Conservation (phyloP, 768 basidiomycete species). For the Termitomyces titanicus region DNA sequence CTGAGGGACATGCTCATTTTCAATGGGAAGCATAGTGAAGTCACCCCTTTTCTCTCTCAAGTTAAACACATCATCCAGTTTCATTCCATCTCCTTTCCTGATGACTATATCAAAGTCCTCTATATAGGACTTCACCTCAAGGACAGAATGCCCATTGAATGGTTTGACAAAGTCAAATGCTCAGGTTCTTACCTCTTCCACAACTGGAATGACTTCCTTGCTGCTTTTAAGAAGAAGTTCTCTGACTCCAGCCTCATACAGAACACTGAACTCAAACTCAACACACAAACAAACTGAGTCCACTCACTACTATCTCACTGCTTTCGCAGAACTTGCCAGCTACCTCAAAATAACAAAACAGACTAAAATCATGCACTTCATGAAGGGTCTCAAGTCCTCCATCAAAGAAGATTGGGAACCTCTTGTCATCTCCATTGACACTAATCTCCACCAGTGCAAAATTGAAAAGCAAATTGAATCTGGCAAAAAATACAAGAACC, state of each 20-base stretch:
- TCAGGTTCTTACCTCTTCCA: not conserved
- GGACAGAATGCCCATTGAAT: not conserved
- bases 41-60: not conserved
- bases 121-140: not conserved
- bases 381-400: too few relatives aligned
- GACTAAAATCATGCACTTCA: too few relatives aligned
- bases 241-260: not conserved
- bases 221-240: not conserved
- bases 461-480: too few relatives aligned
- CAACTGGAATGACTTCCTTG: not conserved
- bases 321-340: too few relatives aligned
- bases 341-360: too few relatives aligned
- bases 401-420: too few relatives aligned
- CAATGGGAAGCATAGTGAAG: not conserved
- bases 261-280: not conserved
- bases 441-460: too few relatives aligned
- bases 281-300: conserved; percentile 4
- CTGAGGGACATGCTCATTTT: not conserved
- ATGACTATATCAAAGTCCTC: not conserved
- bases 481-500: too few relatives aligned
- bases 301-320: too few relatives aligned
- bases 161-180: too few relatives aligned
- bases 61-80: not conserved
- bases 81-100: not conserved
- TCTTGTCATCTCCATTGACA: too few relatives aligned